Base-by-base conservation (phyloP, 2,329 filamentous ascomycete genomes). In the Chaetoscypha palmicola region DNA sequence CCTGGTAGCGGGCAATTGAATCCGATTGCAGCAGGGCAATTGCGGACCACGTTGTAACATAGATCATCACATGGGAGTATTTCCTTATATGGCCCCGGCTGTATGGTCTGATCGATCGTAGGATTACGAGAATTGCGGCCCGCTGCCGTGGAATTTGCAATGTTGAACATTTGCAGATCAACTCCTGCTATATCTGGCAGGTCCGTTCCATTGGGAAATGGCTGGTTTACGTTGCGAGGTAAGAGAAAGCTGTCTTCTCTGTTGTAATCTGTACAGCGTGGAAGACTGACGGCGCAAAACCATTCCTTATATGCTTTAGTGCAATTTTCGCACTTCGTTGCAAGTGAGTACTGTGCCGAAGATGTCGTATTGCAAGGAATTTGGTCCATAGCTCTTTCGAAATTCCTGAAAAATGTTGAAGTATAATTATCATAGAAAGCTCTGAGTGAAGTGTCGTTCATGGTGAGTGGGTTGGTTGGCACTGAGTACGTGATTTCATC, bases 281-380 rank as follows among this genome's bases (percentile, higher is more conserved):
- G 92, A 49, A 98, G 92, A 12, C 81, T 84, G 21, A 97, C 89
- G 19, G 87, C 85, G 68, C 92, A 98, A 16, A 98, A 80, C 92
- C 92, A 98, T 58, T 81, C 73, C 64, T 94, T 96, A 73, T 98
- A 98, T 7, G 88, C 87, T 1, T 62, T 59, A 12, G 71, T 77
- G 65, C 92, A 98, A 63, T 94, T 76, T 33, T 69, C 64, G 69
- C 92, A 98, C 54, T 66, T 77, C 32, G 81, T 77, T 1, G 79
- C 84, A 11, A 97, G 78, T 1, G 89, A 95, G 67, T 94, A 98
- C 51, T 77, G 76, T 11, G 85, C 79, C 24, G 82, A 81, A 1
- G 76, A 67, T 0, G 76, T 76, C 2, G 87, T 83, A 56, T 95
- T 81, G 70, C 92, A 98, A 11, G 86, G 80, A 19, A 94, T 77